Evolutionary conservation across 352 stramenopile genomes (phyloP).

Genomic region (Pythium aristosporum): DNA sequence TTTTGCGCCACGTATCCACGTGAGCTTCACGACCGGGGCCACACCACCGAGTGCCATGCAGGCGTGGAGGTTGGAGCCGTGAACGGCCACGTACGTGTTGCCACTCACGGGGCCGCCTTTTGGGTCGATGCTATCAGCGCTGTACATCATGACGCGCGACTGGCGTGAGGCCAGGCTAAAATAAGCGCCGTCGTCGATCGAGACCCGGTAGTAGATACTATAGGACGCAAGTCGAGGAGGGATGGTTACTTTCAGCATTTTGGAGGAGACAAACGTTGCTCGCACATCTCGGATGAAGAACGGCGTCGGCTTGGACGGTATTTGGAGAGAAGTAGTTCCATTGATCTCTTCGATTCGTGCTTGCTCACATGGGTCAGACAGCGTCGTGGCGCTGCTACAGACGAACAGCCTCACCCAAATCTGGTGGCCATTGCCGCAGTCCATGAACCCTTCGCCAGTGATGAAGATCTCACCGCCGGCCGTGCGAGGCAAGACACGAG

Average conservation of each 20-base stretch:
- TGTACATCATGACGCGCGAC: constrained; percentile 55
- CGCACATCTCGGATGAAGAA: constrained; percentile 53
- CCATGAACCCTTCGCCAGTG: constrained; percentile 44
- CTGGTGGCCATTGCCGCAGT: constrained; percentile 22
- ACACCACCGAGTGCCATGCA: constrained; percentile 37
- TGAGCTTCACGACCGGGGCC: constrained; percentile 41
- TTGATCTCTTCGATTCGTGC: constrained; percentile 10
- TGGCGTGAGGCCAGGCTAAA: constrained; percentile 41
- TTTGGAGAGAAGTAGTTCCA: neutral
- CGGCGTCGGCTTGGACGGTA: neutral
- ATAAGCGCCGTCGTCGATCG: constrained; percentile 44
- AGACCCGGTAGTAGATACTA: constrained; percentile 63
- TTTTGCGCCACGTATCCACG: constrained; percentile 53
- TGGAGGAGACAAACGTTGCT: constrained; percentile 39
- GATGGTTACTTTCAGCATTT: constrained; percentile 38
- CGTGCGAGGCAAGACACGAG: constrained; percentile 54
- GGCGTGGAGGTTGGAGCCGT: constrained; percentile 59
- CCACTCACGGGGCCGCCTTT: constrained; percentile 63
- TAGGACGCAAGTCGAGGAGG: constrained; percentile 55
- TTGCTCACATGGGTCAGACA: neutral
- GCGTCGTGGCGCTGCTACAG: constrained; percentile 9
- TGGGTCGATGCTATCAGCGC: constrained; percentile 44
- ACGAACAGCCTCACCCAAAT: constrained; percentile 54
- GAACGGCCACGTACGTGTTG: constrained; percentile 65
- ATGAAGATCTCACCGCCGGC: constrained; percentile 52